Evolutionary conservation across 2,329 filamentous ascomycete genomes (phyloP).

Genomic region (Colletotrichum scovillei): DNA sequence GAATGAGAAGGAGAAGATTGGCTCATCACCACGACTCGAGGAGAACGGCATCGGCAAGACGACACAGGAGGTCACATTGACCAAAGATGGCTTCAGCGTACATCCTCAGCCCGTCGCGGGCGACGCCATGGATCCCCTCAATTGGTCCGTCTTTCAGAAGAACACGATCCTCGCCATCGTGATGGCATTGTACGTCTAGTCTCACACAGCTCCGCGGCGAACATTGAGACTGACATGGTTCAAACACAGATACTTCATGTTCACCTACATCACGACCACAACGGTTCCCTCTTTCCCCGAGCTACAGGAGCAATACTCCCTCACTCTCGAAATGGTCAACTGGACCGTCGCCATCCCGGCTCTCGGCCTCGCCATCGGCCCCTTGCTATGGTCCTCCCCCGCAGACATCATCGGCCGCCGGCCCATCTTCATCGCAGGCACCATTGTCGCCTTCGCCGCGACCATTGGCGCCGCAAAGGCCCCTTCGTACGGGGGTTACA

Average conservation of each 20-base stretch:
- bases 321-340: conserved; percentile 59
- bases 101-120: conserved; percentile 46
- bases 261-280: conserved; percentile 68
- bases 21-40: background rate
- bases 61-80: conserved; percentile 35
- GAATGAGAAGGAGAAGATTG: conserved; percentile 21
- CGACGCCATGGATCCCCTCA: conserved; percentile 64
- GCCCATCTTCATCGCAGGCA: conserved; percentile 57
- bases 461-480: conserved; percentile 48
- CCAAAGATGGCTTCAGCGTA: conserved; percentile 46
- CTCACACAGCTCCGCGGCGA: background rate
- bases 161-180: conserved; percentile 61
- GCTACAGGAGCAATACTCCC: conserved; percentile 58
- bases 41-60: conserved; percentile 22
- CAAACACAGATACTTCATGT: conserved; percentile 61
- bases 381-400: conserved; percentile 59
- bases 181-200: conserved; percentile 58
- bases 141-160: conserved; percentile 61
- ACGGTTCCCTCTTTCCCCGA: conserved; percentile 64
- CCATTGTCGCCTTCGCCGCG: conserved; percentile 46
- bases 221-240: background rate
- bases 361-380: conserved; percentile 62
- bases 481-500: conserved; percentile 58
- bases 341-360: conserved; percentile 65
- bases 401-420: conserved; percentile 65